Evolutionary conservation across 306 rosid species (phyloP), one percentile per base, ranked within the genome.

Genomic region (Glycine soja): DNA sequence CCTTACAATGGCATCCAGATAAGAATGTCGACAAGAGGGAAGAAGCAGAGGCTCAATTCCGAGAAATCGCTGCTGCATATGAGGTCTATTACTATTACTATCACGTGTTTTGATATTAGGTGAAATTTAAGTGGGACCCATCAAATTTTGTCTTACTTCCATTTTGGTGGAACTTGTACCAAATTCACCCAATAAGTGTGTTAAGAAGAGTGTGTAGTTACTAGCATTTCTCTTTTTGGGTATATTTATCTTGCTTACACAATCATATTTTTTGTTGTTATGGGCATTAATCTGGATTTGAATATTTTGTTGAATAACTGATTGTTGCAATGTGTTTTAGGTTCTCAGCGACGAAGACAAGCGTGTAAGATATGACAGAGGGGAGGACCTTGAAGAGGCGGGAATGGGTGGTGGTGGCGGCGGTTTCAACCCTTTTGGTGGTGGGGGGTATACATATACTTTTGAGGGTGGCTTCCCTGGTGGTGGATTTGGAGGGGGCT

Each of bases 1-100:
- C 99, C 70, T 88, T 96, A 87, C 99, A 93, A 81, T 96, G 98
- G 98, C 99, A 96, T 83, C 99, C 99, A 1, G 99, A 96, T 80
- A 96, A 96, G 91, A 96, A 96, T 69, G 99, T 93, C 0, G 92
- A 88, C 11, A 93, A 92, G 6, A 90, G 99, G 82, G 97, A 92
- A 88, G 98, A 89, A 88, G 99, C 99, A 40, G 99, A 96, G 88
- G 88, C 87, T 52, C 80, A 90, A 88, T 95, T 95, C 85, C 84
- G 88, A 88, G 99, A 95, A 87, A 86, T 95, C 48, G 98, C 99
- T 63, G 97, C 97, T 16, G 98, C 99, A 80, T 95, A 95, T 62
- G 99, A 95, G 99, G 98, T 93, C 24, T 45, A 19, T 1, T 70
- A 47, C 10, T 54, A 62, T 12, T 40, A 51, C 48, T 34, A 16